Percentiles rank a stretch among this genome's conserved stretches.
Evolutionary conservation across 1,284 basidiomycete species (phyloP).

Genomic region (Moniliophthora roreri): DNA sequence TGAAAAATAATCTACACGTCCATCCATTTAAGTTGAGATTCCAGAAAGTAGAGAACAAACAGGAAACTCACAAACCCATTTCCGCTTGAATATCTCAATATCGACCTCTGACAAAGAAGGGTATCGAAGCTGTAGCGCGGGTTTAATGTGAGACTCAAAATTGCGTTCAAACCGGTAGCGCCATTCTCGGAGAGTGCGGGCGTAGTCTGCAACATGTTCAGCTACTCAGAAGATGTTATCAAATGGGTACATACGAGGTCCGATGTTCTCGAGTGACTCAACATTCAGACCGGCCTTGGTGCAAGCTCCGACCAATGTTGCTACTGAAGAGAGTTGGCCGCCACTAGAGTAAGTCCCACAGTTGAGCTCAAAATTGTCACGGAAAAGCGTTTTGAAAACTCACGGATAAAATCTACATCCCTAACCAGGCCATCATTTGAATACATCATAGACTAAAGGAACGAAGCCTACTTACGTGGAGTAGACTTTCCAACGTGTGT

Average conservation of each 20-base stretch:
- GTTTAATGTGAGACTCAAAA: slow-evolving; percentile 38
- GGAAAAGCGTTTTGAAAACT: slow-evolving; percentile 50
- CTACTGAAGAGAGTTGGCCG: slow-evolving; percentile 43
- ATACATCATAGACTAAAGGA: neutral
- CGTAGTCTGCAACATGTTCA: slow-evolving; percentile 34
- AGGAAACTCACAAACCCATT: slow-evolving; percentile 29
- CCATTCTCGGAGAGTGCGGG: slow-evolving; percentile 51
- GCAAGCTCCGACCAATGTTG: slow-evolving; percentile 31
- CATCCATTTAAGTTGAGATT: too few relatives aligned
- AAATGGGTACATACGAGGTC: slow-evolving; percentile 29
- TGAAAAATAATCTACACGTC: slow-evolving; percentile 19
- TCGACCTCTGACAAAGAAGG: slow-evolving; percentile 22
- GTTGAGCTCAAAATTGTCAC: slow-evolving; percentile 17
- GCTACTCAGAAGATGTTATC: too few relatives aligned
- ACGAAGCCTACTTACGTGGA: slow-evolving; percentile 12
- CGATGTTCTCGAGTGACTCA: slow-evolving; percentile 46
- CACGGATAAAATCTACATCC: slow-evolving; percentile 46
- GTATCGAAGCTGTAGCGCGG: slow-evolving; percentile 38
- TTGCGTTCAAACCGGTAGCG: slow-evolving; percentile 37
- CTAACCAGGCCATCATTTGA: slow-evolving; percentile 36
- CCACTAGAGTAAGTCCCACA: slow-evolving; percentile 22
- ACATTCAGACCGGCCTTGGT: slow-evolving; percentile 35
- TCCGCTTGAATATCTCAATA: slow-evolving; percentile 29
- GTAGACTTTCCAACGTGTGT: slow-evolving; percentile 19
- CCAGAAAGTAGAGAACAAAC: too few relatives aligned